Conservation (phyloP, 192 early-diverging fungal species). For the Phycomyces blakesleeanus region DNA sequence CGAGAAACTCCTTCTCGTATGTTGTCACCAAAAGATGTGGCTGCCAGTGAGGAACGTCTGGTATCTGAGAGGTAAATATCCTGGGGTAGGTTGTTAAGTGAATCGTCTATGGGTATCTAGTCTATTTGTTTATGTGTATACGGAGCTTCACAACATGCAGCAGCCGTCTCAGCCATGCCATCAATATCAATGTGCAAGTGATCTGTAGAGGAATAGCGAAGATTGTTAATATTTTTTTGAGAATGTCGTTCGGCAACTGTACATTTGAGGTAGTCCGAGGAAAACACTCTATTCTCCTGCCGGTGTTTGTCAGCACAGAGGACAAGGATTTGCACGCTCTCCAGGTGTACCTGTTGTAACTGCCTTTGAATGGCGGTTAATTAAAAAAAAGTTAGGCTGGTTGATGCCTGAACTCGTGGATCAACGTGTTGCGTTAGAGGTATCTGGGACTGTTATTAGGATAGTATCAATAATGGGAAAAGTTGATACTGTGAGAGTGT, state of each 20-base stretch:
- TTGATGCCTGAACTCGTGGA: background rate
- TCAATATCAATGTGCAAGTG: background rate
- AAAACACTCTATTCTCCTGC: background rate
- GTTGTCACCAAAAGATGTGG: no score
- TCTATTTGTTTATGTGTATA: no score
- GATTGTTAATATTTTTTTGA: background rate
- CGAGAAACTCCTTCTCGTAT: no score
- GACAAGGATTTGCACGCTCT: background rate
- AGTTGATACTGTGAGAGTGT: no score
- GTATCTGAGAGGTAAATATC: no score
- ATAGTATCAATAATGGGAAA: no score
- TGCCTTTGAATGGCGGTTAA: background rate
- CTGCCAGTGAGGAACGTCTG: no score
- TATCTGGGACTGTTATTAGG: no score
- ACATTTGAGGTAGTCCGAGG: background rate
- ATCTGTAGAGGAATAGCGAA: background rate
- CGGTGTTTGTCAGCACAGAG: background rate
- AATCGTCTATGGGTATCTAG: no score
- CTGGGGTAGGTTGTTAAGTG: no score
- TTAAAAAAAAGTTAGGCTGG: no score
- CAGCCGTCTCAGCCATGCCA: background rate
- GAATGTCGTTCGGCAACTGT: background rate
- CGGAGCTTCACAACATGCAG: no score
- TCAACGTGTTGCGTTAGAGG: conserved; percentile 1
- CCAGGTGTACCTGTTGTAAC: background rate